Conservation (phyloP, 1,139 yeast genomes). For the Lodderomyces orthopsilosis region DNA sequence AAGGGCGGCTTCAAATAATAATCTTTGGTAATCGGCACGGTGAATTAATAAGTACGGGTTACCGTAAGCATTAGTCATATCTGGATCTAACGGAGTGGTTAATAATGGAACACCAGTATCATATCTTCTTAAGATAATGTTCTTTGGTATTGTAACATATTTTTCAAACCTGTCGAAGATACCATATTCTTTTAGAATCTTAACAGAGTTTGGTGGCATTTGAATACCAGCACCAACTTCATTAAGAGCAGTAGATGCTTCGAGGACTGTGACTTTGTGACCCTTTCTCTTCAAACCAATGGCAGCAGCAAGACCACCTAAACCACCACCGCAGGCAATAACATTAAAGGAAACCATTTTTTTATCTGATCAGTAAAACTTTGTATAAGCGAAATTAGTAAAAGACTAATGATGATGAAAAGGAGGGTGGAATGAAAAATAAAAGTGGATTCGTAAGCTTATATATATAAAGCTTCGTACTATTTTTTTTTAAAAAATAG, state of each 20-base stretch:
- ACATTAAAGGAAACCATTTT: neutral
- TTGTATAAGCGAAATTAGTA: neutral
- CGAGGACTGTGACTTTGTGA: neutral
- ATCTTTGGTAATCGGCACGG: slow-evolving; percentile 1
- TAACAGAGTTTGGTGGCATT: slow-evolving; percentile 2
- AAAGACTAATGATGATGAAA: neutral
- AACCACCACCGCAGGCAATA: neutral
- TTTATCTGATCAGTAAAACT: neutral
- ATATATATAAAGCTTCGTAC: too few relatives aligned
- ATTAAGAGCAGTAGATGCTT: neutral
- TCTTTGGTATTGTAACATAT: neutral
- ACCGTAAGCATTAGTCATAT: neutral
- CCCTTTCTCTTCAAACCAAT: neutral
- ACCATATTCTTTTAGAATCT: neutral
- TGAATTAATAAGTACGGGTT: slow-evolving; percentile 2
- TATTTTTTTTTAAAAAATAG: too few relatives aligned
- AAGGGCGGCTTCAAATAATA: neutral
- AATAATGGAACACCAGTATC: slow-evolving; percentile 1
- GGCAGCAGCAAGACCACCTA: neutral
- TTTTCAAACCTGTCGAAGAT: neutral
- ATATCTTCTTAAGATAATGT: neutral
- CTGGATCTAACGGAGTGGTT: slow-evolving; percentile 1
- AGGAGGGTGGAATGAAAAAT: neutral
- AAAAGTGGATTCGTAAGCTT: neutral
- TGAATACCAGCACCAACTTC: slow-evolving; percentile 2